Percentiles rank a stretch among this genome's conserved stretches.
These are phyloP conservation scores for Pseudohalonectria lignicola DNA, from an alignment of 2,329 filamentous ascomycete genomes.

Conservation along the genomic window DNA sequence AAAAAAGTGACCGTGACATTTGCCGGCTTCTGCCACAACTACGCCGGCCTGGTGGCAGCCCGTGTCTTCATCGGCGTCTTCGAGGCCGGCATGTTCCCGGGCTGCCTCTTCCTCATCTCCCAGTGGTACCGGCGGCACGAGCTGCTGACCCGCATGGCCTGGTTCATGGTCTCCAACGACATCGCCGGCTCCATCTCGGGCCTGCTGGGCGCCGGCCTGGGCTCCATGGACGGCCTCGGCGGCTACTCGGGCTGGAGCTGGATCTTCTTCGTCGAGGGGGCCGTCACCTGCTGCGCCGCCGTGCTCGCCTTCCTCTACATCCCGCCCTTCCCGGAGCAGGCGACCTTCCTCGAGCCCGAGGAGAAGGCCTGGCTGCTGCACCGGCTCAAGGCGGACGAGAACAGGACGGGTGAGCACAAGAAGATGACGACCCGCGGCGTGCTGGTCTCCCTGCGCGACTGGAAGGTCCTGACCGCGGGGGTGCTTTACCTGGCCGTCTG, in stretches of 20 bases:
- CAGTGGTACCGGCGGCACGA: constrained; percentile 44
- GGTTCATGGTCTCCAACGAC: constrained; percentile 26
- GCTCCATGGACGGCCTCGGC: constrained; percentile 10
- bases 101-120: constrained; percentile 23
- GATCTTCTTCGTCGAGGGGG: constrained; percentile 13
- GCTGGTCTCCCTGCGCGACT: constrained; percentile 43
- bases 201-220: constrained; percentile 12
- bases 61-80: constrained; percentile 22
- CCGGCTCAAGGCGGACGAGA: constrained; percentile 9
- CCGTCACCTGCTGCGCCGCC: constrained; percentile 7
- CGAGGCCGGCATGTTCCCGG: constrained; percentile 21
- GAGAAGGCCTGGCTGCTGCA: constrained; percentile 11
- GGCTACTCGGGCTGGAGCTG: constrained; percentile 13
- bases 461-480: constrained; percentile 31
- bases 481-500: constrained; percentile 15
- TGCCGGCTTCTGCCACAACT: constrained; percentile 15
- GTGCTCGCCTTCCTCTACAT: constrained; percentile 10
- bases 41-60: constrained; percentile 12
- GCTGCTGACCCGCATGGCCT: constrained; percentile 37
- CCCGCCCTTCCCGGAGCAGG: constrained; percentile 9
- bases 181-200: constrained; percentile 13
- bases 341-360: constrained; percentile 7
- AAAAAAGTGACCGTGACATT: constrained; percentile 13
- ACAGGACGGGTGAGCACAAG: constrained; percentile 8
- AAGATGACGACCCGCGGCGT: constrained; percentile 21